Base-by-base conservation (phyloP, 2,329 filamentous ascomycete species). In the Cadophora sp. region DNA sequence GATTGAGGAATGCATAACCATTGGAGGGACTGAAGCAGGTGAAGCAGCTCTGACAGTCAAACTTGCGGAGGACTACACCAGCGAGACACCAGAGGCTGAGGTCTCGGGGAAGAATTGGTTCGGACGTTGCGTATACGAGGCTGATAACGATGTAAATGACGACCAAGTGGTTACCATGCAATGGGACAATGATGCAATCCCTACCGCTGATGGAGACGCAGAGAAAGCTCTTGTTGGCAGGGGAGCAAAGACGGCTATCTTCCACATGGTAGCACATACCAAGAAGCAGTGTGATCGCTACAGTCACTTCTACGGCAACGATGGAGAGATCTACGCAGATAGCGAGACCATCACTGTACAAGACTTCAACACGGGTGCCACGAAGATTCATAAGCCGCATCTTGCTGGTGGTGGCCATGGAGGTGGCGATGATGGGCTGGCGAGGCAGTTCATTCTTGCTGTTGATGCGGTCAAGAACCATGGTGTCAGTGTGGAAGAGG, bases 191-290 rank as follows among this genome's bases (percentile, higher is more conserved):
- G 89, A 92, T 67, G 81, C 81, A 0, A 71, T 82, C 1, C 75
- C 78, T 16, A 27, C 55, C 16, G 18, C 33, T 16, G 66, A 63
- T n/a, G 53, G 64, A 5, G 61, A 70, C 33, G 63, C 66, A 18
- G 71, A 71, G 62, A 67, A 70, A 73, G 66, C 67, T 68, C 71
- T 68, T 3, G 65, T 30, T 24, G 78, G 79, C 61, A 83, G 88
- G 27, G 87, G 87, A 1, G 87, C 93, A 51, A 98, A 98, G 81
- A 93, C 91, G 18, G 95, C 94, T 0, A 89, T 89, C 1, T 92
- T 98, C 77, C 95, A 98, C 79, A 97, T 98, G 95, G 90, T 95
- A 2, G 94, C 95, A 1, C 92, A 94, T 68, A 97, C 94, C 0
- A 89, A 92, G 76, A 90, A 91, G 76, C 91, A 96, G 72, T 98